These are phyloP conservation scores for Fomitopsis pulvina DNA, from an alignment of 768 basidiomycete genomes.

Conservation along the genomic window DNA sequence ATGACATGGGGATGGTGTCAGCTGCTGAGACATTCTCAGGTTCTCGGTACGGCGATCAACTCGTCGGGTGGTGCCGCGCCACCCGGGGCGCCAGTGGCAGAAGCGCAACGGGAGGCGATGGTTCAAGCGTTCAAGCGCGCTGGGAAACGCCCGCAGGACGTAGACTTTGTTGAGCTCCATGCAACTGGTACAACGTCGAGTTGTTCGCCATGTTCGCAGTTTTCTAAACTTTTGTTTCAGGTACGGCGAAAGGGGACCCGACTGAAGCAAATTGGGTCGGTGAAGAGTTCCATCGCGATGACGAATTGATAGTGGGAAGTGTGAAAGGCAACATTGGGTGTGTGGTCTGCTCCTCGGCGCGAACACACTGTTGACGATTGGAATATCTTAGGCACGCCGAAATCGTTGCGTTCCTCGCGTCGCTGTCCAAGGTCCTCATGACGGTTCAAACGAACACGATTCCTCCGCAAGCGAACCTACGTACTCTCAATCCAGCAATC, in stretches of 20 bases:
- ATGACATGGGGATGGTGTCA: no score
- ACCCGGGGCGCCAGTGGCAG: constrained; percentile 30
- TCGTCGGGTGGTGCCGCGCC: constrained; percentile 30
- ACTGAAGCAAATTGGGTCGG: constrained; percentile 46
- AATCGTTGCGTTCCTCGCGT: constrained; percentile 37
- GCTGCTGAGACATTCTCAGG: constrained; percentile 18
- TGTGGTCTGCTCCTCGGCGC: constrained; percentile 6
- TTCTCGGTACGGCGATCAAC: constrained; percentile 34
- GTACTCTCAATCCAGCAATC: constrained; percentile 30
- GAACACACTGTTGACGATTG: background rate
- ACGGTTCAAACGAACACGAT: constrained; percentile 31
- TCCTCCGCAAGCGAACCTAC: constrained; percentile 36
- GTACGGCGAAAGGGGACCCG: constrained; percentile 43
- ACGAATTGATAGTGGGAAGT: constrained; percentile 35
- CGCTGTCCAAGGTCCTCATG: constrained; percentile 36
- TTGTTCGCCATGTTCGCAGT: background rate
- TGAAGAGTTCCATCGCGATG: constrained; percentile 25
- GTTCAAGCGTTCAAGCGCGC: constrained; percentile 28
- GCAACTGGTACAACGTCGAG: constrained; percentile 32
- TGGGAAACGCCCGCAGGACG: constrained; percentile 28
- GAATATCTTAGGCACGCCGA: constrained; percentile 28
- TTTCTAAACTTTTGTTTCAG: constrained; percentile 5
- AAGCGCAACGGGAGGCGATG: constrained; percentile 34
- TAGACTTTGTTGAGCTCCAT: constrained; percentile 45
- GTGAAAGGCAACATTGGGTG: constrained; percentile 44